Evolutionary conservation across 441 rosid species (phyloP), one percentile per base, ranked within the genome.

Genomic region (Adansonia rubrostipa): DNA sequence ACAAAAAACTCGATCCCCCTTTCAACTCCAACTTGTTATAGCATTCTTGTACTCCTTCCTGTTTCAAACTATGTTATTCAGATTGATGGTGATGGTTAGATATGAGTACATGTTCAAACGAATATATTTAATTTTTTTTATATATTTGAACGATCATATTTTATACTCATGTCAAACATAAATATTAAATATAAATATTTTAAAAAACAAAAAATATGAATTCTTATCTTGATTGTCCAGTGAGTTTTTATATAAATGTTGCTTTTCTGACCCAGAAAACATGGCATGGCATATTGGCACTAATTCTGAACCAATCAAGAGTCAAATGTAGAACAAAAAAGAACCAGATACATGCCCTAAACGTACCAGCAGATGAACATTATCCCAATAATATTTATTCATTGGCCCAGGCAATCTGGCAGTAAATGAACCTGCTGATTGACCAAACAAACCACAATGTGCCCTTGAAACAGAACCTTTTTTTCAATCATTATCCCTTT

Each of bases 331-430:
- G 36, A 42, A 70, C 9, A 50, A 9, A 5, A 47, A 50, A 70
- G 54, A 45, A 68, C 36, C 56, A 50, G 42, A 22, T 22, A 48
- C 33, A 20, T 5, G 19, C 2, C 11, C 44, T 1, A 70, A 50
- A 70, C 22, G 58, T 13, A 22, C 3, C 36, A 70, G 58, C 73
- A 48, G 73, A 22, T 22, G 11, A 22, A 47, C 42, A 22, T 6
- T 36, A 20, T 47, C 8, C 15, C 6, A 20, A 20, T 11, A 68
- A 33, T 51, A 68, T 62, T 68, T 11, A 42, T 33, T 13, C 11
- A 3, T 22, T 68, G 57, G 57, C 56, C 73, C 57, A 68, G 17
- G 20, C 58, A 48, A 69, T 47, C 58, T 69, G 73, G 22, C 66
- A 62, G 14, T 62, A 17, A 11, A 58, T 19, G 58, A 48, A 40